Evolutionary conservation across 805 yeast genomes (phyloP), one percentile per base, ranked within the genome.

Genomic region (Komagataella ulmi): DNA sequence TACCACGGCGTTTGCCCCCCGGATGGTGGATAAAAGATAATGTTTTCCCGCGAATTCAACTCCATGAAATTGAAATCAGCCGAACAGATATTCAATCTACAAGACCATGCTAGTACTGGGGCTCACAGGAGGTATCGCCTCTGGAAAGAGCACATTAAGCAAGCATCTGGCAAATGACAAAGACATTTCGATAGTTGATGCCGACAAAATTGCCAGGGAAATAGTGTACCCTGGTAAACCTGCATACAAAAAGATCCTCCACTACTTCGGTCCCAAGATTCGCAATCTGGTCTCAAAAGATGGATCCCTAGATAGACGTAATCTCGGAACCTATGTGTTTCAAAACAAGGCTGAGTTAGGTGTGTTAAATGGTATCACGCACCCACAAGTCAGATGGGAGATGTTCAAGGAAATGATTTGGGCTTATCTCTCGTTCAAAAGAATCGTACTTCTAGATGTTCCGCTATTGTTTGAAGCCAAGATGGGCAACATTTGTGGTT

Each of bases 61-160:
- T 3, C 36, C 12, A 46, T 45, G 30, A 49, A 7, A 3, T 23
- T 49, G 51, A 17, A 5, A n/a, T 45, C 6, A 23, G 17, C 1
- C 19, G 6, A 12, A 3, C 17, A 6, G 23, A 21, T 6, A 21
- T 21, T 21, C 6, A 6, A 21, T 6, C 40, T 30, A 44, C 23
- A 44, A 7, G 23, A 44, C 12, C 24, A 91, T 93, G 99, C 75
- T 93, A 47, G 75, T 93, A 36, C 76, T 93, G 5, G 99, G 99
- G 1, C 75, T 93, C n/a, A 93, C 99, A 0, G 99, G 99, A 1
- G 97, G 97, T 1, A 93, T 93, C 49, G 96, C 97, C 4, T 77
- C 93, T n/a, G 99, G 99, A 2, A 93, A 93, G 61, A 84, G 96
- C 17, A 91, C 98, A 0, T 97, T 87, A 0, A 87, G 97, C 0